Evolutionary conservation across 73 alveolate genomes (phyloP).

Genomic region (Diophrys sp.): DNA sequence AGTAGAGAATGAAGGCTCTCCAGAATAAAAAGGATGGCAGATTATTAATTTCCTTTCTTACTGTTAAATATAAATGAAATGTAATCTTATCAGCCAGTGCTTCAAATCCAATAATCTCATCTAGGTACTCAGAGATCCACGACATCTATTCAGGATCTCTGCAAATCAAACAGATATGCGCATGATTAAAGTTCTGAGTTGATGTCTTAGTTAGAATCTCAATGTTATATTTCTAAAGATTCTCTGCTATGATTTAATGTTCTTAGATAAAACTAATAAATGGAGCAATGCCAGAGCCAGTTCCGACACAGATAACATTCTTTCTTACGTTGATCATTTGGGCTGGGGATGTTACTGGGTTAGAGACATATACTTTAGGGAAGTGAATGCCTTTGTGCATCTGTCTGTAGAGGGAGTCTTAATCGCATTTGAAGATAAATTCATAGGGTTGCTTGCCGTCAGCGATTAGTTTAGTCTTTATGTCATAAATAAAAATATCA

Average conservation of each 20-base stretch:
- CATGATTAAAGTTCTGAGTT: not conserved
- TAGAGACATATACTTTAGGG: conserved; percentile 14
- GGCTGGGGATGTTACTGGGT: conserved; percentile 9
- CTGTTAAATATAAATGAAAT: conserved; percentile 10
- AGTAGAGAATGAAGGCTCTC: conserved; percentile 19
- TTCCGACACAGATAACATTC: conserved; percentile 12
- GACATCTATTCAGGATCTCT: conserved; percentile 22
- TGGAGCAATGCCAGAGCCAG: conserved; percentile 29
- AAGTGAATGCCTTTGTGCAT: not conserved
- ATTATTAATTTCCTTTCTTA: conserved; percentile 4
- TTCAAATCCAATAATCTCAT: not conserved
- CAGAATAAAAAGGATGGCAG: conserved; percentile 26
- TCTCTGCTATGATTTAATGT: not conserved
- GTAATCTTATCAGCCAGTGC: not conserved
- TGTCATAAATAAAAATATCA: not conserved
- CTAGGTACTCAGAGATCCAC: conserved; percentile 19
- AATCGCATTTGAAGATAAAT: not conserved
- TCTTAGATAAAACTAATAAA: conserved; percentile 2
- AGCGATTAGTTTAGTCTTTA: not conserved
- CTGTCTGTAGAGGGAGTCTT: not conserved
- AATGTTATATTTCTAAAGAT: not conserved
- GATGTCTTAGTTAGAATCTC: not conserved
- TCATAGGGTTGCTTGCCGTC: not conserved
- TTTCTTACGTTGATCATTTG: not conserved
- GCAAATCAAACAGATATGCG: not conserved